Evolutionary conservation across 805 yeast species (phyloP).

Genomic region (Candida glaebosa): DNA sequence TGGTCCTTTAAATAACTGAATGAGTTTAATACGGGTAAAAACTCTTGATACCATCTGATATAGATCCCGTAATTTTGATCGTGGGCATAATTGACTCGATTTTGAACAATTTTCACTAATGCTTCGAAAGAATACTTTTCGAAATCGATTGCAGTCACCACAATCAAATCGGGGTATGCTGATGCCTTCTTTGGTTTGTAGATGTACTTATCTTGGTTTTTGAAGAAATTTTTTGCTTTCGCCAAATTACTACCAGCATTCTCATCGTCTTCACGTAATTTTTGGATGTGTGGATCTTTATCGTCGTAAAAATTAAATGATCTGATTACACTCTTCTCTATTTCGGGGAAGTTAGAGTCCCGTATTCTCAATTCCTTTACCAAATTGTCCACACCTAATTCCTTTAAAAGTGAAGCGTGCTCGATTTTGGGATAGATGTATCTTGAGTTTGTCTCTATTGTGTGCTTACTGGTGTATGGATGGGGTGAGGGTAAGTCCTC

Average conservation of each 20-base stretch:
- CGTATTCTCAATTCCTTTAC: slow-evolving; percentile 47
- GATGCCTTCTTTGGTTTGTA: slow-evolving; percentile 33
- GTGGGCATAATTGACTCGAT: slow-evolving; percentile 85
- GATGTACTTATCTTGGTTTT: slow-evolving; percentile 62
- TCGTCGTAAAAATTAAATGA: slow-evolving; percentile 45
- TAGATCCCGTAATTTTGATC: slow-evolving; percentile 78
- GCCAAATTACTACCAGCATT: slow-evolving; percentile 41
- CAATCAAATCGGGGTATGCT: slow-evolving; percentile 59
- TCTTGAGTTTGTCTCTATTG: slow-evolving; percentile 45
- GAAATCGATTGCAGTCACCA: slow-evolving; percentile 79
- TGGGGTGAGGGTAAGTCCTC: slow-evolving; percentile 28
- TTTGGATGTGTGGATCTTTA: slow-evolving; percentile 30
- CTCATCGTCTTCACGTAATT: slow-evolving; percentile 44
- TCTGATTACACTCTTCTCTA: slow-evolving; percentile 30
- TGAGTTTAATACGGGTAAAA: slow-evolving; percentile 54
- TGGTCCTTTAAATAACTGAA: slow-evolving; percentile 36
- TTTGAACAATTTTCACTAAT: slow-evolving; percentile 70
- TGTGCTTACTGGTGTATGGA: slow-evolving; percentile 28
- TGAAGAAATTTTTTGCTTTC: slow-evolving; percentile 53
- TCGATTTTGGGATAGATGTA: slow-evolving; percentile 75
- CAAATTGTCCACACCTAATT: slow-evolving; percentile 50
- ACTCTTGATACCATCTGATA: slow-evolving; percentile 83
- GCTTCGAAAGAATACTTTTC: slow-evolving; percentile 58
- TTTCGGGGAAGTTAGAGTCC: slow-evolving; percentile 40
- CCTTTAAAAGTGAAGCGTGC: slow-evolving; percentile 59